Base-by-base conservation (phyloP, 2,329 filamentous ascomycete genomes). In the Lojkania enalia region DNA sequence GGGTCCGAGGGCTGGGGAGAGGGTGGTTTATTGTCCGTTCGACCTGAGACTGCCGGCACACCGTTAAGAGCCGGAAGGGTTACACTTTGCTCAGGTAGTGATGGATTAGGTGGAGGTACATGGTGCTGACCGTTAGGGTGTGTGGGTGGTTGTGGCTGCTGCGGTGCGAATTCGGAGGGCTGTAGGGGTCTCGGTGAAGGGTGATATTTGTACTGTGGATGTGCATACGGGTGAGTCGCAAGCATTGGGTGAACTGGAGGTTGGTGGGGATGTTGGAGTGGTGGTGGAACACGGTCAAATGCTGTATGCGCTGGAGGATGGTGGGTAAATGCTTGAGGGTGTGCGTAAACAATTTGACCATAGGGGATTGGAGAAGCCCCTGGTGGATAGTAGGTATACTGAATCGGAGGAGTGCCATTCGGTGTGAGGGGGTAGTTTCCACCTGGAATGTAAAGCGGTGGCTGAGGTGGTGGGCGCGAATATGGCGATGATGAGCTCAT, bases 401-500 rank as follows among this genome's bases (percentile, higher is more conserved):
- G 66, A 38, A 63, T 58, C 41, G 69, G 74, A 53, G 69, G 75
- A 31, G 64, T 70, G 62, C 62, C 72, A 32, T 58, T 63, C 15
- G 73, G 64, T n/a, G 63, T 72, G 27, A 69, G 67, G 12, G 73
- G 71, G 29, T 72, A 69, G 61, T 61, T 61, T 18, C 12, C 6
- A 54, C 51, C 71, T 40, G 62, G 70, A 55, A 70, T 72, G 64
- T 65, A 72, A 54, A 70, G 71, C 43, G 67, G 69, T 60, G 60
- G 66, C 40, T 69, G 71, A 42, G 72, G 59, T 49, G 71, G 55
- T 50, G 69, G 67, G 52, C 70, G 64, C 58, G 70, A 51, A 74
- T 78, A 62, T 70, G 75, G 60, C 66, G 80, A 69, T 32, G 60
- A 58, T 75, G 87, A 84, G 2, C 84, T 66, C 60, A 80, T 75